phyloP scores from a whole-genome alignment of 2,329 filamentous ascomycete species.

The Alternaria ventricosa region DNA sequence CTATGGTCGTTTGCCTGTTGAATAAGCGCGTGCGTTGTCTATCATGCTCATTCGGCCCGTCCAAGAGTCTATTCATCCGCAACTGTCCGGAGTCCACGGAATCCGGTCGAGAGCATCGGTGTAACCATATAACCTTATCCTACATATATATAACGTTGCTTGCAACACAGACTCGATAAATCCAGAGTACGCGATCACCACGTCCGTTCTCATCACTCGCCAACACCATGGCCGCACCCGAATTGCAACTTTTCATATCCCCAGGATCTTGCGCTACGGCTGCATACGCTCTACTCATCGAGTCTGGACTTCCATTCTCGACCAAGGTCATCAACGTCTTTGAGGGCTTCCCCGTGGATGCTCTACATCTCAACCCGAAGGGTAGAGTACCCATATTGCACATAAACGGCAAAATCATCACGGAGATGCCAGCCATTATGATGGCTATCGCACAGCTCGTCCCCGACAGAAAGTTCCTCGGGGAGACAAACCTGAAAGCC shows the following conservation, averaged over 20 bases:
- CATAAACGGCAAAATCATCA: not conserved
- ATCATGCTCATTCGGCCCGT: too few species aligned
- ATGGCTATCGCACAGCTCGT: not conserved
- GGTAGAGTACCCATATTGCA: not conserved
- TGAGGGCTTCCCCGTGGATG: not conserved
- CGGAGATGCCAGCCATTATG: not conserved
- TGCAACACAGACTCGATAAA: too few species aligned
- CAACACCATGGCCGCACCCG: not conserved
- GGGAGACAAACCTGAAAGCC: not conserved
- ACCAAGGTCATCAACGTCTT: not conserved
- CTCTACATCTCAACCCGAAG: not conserved
- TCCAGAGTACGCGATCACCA: too few species aligned
- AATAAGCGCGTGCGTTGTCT: too few species aligned
- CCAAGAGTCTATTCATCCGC: too few species aligned
- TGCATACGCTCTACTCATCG: not conserved
- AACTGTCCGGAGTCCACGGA: too few species aligned
- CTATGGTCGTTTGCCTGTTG: too few species aligned
- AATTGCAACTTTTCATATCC: not conserved
- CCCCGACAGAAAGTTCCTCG: not conserved
- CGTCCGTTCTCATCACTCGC: fast-evolving
- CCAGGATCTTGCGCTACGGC: not conserved
- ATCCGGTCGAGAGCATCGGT: too few species aligned
- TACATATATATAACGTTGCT: too few species aligned
- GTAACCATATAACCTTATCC: too few species aligned
- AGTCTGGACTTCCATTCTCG: not conserved